These are phyloP conservation scores for Cystobasidiaceae sp. DNA, from an alignment of 1,284 basidiomycete species.

Conservation along the genomic window DNA sequence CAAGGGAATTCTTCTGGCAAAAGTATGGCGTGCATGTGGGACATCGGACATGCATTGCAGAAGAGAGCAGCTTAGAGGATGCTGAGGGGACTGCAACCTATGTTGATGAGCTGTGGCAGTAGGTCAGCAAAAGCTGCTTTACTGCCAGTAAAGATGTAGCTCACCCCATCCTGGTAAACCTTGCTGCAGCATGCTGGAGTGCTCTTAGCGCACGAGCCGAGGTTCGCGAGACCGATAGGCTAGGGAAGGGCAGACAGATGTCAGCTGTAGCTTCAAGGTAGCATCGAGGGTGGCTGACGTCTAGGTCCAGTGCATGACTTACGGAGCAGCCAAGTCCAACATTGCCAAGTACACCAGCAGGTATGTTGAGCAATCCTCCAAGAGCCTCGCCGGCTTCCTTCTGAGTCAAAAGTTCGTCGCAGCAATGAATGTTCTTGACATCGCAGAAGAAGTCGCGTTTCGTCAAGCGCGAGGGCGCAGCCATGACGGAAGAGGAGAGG, in stretches of 20 bases:
- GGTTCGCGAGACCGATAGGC: conserved; percentile 23
- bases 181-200: conserved; percentile 24
- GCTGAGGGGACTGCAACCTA: conserved; percentile 26
- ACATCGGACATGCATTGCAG: background rate
- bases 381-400: conserved; percentile 19
- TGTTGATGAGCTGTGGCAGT: conserved; percentile 17
- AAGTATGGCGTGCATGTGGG: no score
- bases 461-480: background rate
- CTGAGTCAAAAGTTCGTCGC: conserved; percentile 14
- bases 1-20: no score
- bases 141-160: background rate
- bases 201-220: conserved; percentile 26
- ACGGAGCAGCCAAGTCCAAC: conserved; percentile 21
- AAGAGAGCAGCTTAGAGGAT: background rate
- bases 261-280: background rate
- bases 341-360: conserved; percentile 16
- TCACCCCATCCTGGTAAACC: conserved; percentile 26
- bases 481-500: background rate
- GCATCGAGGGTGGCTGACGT: background rate
- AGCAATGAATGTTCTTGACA: conserved; percentile 26
- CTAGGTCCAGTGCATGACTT: background rate
- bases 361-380: conserved; percentile 7
- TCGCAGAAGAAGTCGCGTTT: conserved; percentile 27
- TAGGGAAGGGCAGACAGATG: background rate
- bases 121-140: background rate